A percentile compares a stretch with the other conserved stretches of the same genome.
phyloP scores from a whole-genome alignment of 78 protist genomes.

The Pigoraptor vietnamica region DNA sequence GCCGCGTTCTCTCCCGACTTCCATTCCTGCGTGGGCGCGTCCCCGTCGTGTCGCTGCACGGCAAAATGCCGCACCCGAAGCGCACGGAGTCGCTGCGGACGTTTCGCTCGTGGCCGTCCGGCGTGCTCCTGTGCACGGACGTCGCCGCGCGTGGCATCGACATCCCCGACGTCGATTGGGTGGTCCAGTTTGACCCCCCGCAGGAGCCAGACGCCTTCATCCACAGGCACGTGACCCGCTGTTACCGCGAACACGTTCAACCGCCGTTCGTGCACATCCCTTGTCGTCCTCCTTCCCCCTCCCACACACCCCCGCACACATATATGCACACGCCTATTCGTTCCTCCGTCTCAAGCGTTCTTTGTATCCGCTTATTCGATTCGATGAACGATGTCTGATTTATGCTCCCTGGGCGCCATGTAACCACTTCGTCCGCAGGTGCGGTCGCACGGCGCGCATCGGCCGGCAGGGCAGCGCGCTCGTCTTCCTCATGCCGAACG shows the following conservation, averaged over 20 bases:
- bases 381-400: too few relatives aligned
- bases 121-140: slow-evolving; percentile 53
- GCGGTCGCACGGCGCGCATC: slow-evolving; percentile 79
- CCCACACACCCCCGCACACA: too few relatives aligned
- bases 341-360: too few relatives aligned
- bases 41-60: slow-evolving; percentile 45
- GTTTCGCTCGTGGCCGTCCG: background rate
- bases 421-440: too few relatives aligned
- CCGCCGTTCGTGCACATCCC: too few relatives aligned
- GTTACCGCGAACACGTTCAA: too few relatives aligned
- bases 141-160: slow-evolving; percentile 70
- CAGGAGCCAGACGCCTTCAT: slow-evolving; percentile 57
- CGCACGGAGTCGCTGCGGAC: background rate
- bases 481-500: slow-evolving; percentile 32
- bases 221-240: too few relatives aligned
- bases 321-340: too few relatives aligned
- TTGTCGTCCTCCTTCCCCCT: slow-evolving; percentile 40
- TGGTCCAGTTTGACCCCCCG: slow-evolving; percentile 79
- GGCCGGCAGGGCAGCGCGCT: slow-evolving; percentile 54
- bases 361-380: too few relatives aligned
- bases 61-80: slow-evolving; percentile 27
- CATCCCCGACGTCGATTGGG: slow-evolving; percentile 61
- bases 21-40: background rate
- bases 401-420: too few relatives aligned
- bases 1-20: background rate